Evolutionary conservation across 805 yeast species (phyloP), one percentile per base, ranked within the genome.

Genomic region (Nakazawaea ishiwadae): DNA sequence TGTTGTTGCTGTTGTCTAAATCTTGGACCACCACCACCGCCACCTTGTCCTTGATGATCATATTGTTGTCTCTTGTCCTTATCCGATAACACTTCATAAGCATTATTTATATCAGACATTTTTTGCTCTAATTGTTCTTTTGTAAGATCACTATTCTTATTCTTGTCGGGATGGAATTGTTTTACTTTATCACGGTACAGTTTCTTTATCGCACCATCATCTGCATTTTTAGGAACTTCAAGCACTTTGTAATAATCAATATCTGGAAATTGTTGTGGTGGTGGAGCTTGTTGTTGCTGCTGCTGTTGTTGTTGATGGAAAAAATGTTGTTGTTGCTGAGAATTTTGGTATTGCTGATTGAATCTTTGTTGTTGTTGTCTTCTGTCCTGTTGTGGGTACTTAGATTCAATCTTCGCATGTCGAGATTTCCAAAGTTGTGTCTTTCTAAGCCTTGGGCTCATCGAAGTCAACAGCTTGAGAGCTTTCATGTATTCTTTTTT

Each of bases 81-180:
- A 50, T 84, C 79, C 8, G 89, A 75, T 28, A 91, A 68, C 2
- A 83, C 81, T 56, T 89, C 97, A 60, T 93, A 89, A 0, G 98
- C 98, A 55, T 84, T 87, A 60, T 91, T 93, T 48, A 91, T 85
- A 42, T 83, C 90, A 36, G 95, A 88, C 90, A 91, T 93, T 53
- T 84, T 86, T 37, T 68, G 68, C 60, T 88, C 96, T 28, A 84
- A 82, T 44, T 83, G 75, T 24, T 80, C 86, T 21, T 76, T 71
- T 7, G 80, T 68, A 45, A 83, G 58, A 29, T 81, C 86, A 27
- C 79, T 81, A 14, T 49, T 54, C 52, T 79, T 79, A 56, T 85
- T 81, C 59, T 91, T 93, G 62, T 91, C 99, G 0, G 99, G 99
- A 56, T 91, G 99, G 59, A 74, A 87, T 55, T 79, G 79, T 54